Evolutionary conservation across 768 basidiomycete genomes (phyloP).

Genomic region (Porpolomopsis calyptriformis): DNA sequence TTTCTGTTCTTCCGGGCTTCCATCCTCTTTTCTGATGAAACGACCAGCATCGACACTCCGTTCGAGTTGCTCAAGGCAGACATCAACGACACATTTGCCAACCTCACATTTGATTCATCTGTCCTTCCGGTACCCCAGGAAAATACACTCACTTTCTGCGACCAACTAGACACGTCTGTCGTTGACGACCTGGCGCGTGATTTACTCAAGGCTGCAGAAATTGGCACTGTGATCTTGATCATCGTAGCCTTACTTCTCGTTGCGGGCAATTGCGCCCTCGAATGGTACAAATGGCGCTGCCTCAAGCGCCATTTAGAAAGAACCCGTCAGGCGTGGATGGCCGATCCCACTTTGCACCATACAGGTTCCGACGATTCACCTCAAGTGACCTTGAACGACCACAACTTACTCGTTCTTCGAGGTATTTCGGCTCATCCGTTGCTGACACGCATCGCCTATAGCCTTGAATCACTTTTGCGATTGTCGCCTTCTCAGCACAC

Average conservation of each 20-base stretch:
- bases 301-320: conserved; percentile 54
- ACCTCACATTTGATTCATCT: conserved; percentile 61
- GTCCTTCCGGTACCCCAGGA: conserved; percentile 68
- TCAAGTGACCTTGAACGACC: conserved; percentile 51
- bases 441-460: conserved; percentile 52
- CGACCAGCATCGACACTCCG: conserved; percentile 62
- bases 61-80: conserved; percentile 83
- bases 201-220: conserved; percentile 69
- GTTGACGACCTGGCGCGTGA: conserved; percentile 78
- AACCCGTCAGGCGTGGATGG: conserved; percentile 67
- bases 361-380: conserved; percentile 31
- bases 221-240: conserved; percentile 67
- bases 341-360: conserved; percentile 56
- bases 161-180: conserved; percentile 66
- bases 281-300: conserved; percentile 83
- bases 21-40: conserved; percentile 4
- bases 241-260: conserved; percentile 63
- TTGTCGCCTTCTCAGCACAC: conserved; percentile 54
- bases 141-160: conserved; percentile 65
- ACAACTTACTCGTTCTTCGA: conserved; percentile 70
- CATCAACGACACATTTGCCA: conserved; percentile 76
- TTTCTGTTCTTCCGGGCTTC: neutral
- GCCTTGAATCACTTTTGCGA: conserved; percentile 37
- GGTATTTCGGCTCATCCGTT: conserved; percentile 63
- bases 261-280: conserved; percentile 61